Evolutionary conservation across 2,329 filamentous ascomycete species (phyloP).

Genomic region (Atkinsonella texensis): DNA sequence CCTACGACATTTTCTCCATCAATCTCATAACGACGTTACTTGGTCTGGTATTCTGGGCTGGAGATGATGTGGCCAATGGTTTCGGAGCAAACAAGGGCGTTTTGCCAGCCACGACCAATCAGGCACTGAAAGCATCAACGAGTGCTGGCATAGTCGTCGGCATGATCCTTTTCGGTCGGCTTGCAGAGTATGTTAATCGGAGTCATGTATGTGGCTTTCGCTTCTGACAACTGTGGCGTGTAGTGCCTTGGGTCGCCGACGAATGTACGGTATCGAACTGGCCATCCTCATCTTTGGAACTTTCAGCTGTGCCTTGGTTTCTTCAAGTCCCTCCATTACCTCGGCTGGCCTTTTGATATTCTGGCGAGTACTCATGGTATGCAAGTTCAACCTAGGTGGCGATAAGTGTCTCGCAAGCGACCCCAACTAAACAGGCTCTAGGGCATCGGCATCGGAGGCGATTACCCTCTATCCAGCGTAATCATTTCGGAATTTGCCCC

Average conservation of each 20-base stretch:
- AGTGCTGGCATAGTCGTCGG: constrained; percentile 69
- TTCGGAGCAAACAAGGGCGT: constrained; percentile 41
- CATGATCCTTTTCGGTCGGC: constrained; percentile 63
- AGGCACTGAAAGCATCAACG: constrained; percentile 71
- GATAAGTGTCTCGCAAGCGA: no score
- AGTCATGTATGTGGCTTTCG: not conserved
- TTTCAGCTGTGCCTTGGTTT: constrained; percentile 51
- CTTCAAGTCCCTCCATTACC: constrained; percentile 47
- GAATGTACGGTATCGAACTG: constrained; percentile 72
- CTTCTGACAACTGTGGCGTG: constrained; percentile 8
- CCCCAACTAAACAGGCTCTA: constrained; percentile 10
- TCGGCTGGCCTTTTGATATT: constrained; percentile 54
- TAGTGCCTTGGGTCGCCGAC: constrained; percentile 56
- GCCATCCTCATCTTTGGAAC: constrained; percentile 62
- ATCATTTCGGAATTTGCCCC: constrained; percentile 80
- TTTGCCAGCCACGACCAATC: constrained; percentile 53
- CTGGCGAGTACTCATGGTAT: constrained; percentile 62
- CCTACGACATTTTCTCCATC: constrained; percentile 73
- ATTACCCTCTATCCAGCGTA: constrained; percentile 70
- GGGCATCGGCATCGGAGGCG: constrained; percentile 67
- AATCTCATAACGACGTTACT: constrained; percentile 60
- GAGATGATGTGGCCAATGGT: constrained; percentile 27
- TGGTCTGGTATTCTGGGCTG: constrained; percentile 65
- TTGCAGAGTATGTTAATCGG: constrained; percentile 47
- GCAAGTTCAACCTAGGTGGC: constrained; percentile 4